These are phyloP conservation scores for Stereum hirsutum DNA, from an alignment of 1,284 basidiomycete species.

Conservation along the genomic window DNA sequence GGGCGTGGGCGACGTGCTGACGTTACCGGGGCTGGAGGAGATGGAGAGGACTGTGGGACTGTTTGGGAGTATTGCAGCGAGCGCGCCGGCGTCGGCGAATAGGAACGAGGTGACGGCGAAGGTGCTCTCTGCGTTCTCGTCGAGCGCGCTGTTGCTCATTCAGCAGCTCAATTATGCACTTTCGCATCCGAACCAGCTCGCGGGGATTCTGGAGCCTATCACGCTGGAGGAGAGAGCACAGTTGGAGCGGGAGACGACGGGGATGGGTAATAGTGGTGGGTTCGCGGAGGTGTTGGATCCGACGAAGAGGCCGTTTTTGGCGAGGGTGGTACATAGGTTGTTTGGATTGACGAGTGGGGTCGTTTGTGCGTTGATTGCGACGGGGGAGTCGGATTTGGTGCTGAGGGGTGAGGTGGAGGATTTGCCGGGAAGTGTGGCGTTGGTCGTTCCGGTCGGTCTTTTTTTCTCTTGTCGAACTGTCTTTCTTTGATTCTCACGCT, in stretches of 20 bases:
- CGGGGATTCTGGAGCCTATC: constrained; percentile 74
- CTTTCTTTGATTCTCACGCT: constrained; percentile 10
- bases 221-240: constrained; percentile 63
- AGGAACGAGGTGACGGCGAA: constrained; percentile 41
- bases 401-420: constrained; percentile 60
- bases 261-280: too few species aligned
- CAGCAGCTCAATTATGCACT: constrained; percentile 86
- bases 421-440: constrained; percentile 58
- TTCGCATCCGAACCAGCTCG: constrained; percentile 83
- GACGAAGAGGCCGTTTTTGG: constrained; percentile 59
- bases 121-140: constrained; percentile 59
- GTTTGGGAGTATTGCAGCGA: constrained; percentile 63
- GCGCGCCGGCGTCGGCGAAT: constrained; percentile 26
- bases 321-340: constrained; percentile 59
- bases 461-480: constrained; percentile 1
- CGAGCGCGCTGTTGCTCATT: constrained; percentile 63
- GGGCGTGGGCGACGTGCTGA: constrained; percentile 70
- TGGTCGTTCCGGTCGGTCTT: constrained; percentile 64
- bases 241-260: constrained; percentile 35
- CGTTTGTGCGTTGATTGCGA: constrained; percentile 58
- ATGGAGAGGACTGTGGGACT: constrained; percentile 71
- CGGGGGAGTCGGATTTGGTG: constrained; percentile 63
- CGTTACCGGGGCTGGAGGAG: constrained; percentile 69
- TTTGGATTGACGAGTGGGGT: constrained; percentile 63
- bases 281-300: constrained; percentile 45